These are phyloP conservation scores for Diddensiella santjacobensis DNA, from an alignment of 805 yeast species.

Conservation along the genomic window DNA sequence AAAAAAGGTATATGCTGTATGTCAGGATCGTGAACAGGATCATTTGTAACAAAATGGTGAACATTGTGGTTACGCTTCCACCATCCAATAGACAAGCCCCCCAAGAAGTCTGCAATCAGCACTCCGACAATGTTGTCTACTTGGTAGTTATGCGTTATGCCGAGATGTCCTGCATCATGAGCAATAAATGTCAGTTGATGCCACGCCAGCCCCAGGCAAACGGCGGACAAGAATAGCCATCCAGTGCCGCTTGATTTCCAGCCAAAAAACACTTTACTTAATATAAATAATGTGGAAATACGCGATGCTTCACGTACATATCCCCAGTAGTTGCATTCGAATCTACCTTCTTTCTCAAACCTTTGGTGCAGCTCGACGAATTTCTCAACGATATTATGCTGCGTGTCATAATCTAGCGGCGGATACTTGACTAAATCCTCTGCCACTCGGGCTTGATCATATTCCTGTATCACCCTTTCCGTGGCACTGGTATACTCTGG, in stretches of 20 bases:
- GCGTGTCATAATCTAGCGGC: slow-evolving; percentile 63
- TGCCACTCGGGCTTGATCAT: slow-evolving; percentile 52
- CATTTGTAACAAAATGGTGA: slow-evolving; percentile 89
- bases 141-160: slow-evolving; percentile 77
- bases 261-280: slow-evolving; percentile 46
- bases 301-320: slow-evolving; percentile 68
- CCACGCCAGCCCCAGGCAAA: slow-evolving; percentile 73
- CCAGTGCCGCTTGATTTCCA: slow-evolving; percentile 4
- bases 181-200: slow-evolving; percentile 85
- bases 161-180: slow-evolving; percentile 86
- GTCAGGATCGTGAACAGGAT: slow-evolving; percentile 92
- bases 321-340: slow-evolving; percentile 68
- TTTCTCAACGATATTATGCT: slow-evolving; percentile 48
- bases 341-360: slow-evolving; percentile 56
- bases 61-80: slow-evolving; percentile 93
- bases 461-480: slow-evolving; percentile 47
- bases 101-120: slow-evolving; percentile 68
- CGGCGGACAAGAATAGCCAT: slow-evolving; percentile 54
- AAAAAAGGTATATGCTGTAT: slow-evolving; percentile 90
- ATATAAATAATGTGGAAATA: slow-evolving; percentile 50
- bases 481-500: slow-evolving; percentile 38
- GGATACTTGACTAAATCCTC: slow-evolving; percentile 60
- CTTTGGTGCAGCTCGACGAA: slow-evolving; percentile 58
- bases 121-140: slow-evolving; percentile 72
- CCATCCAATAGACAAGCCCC: slow-evolving; percentile 92